Percentiles rank a stretch among this genome's conserved stretches.
phyloP scores from a whole-genome alignment of 2,329 filamentous ascomycete genomes.

The Fusarium sp. region DNA sequence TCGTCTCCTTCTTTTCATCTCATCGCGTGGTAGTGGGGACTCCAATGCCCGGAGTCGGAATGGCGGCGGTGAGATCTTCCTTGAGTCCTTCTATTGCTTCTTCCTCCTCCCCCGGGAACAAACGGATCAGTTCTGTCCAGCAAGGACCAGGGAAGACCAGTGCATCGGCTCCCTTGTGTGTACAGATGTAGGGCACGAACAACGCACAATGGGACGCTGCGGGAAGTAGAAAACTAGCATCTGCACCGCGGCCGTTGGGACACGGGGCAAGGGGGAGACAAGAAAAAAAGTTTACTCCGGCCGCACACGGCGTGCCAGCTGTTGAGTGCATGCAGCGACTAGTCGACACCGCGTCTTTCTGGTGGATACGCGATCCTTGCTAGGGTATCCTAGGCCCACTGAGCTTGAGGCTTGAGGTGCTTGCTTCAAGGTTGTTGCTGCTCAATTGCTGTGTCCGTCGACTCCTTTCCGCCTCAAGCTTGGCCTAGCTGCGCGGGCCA shows the following conservation, averaged over 20 bases:
- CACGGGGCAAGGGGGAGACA: constrained; percentile 4
- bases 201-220: constrained; percentile 25
- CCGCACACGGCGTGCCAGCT: constrained; percentile 34
- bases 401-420: constrained; percentile 14
- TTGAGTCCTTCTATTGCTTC: constrained; percentile 3
- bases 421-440: not conserved
- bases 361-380: constrained; percentile 26
- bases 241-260: constrained; percentile 4
- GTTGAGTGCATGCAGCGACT: constrained; percentile 46
- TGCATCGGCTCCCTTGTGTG: constrained; percentile 2
- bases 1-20: constrained; percentile 30
- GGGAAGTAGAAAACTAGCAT: not conserved
- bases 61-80: constrained; percentile 28
- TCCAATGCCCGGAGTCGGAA: not conserved
- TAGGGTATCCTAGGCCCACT: constrained; percentile 27
- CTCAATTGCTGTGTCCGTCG: not conserved
- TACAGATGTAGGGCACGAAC: constrained; percentile 22
- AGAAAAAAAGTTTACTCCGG: constrained; percentile 19
- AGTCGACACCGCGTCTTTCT: constrained; percentile 24
- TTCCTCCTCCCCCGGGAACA: not conserved
- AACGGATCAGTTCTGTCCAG: not conserved
- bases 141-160: constrained; percentile 7
- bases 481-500: constrained; percentile 12
- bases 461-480: not conserved
- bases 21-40: constrained; percentile 31